Evolutionary conservation across 176 grass and related monocot genomes (phyloP).

Genomic region (Secale cereale): DNA sequence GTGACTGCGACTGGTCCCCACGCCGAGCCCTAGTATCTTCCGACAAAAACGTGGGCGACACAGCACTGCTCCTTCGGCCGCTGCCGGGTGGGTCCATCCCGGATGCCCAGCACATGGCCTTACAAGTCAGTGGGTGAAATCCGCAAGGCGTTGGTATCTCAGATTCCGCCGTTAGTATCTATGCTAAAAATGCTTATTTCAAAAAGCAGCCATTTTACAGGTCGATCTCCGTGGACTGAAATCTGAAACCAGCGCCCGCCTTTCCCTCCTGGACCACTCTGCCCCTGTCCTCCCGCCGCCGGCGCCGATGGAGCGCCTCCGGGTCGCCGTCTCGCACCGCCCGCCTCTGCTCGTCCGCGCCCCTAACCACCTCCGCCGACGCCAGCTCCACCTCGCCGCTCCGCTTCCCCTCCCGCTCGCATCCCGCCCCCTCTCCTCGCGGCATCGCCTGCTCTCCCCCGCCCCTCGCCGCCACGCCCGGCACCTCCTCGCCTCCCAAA

Average conservation of each 20-base stretch:
- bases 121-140: not conserved
- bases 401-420: not conserved
- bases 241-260: not conserved
- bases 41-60: not conserved
- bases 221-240: not conserved
- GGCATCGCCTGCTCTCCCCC: conserved; percentile 5
- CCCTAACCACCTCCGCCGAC: not conserved
- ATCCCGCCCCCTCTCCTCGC: conserved; percentile 9
- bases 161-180: conserved; percentile 12
- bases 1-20: not conserved
- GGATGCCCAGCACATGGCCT: rapidly evolving
- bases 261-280: not conserved
- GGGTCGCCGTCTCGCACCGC: conserved; percentile 30
- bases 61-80: too few relatives aligned
- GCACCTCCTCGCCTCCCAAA: conserved; percentile 24
- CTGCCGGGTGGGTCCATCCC: not conserved
- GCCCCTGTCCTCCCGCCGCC: conserved; percentile 1
- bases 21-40: not conserved
- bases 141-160: not conserved
- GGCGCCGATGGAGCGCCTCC: conserved; percentile 45
- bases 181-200: not conserved
- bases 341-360: conserved; percentile 1
- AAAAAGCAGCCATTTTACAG: not conserved
- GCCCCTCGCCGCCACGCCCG: conserved; percentile 12
- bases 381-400: not conserved